These are phyloP conservation scores for Ceratobasidium sp. DNA, from an alignment of 1,284 basidiomycete genomes.

Conservation along the genomic window DNA sequence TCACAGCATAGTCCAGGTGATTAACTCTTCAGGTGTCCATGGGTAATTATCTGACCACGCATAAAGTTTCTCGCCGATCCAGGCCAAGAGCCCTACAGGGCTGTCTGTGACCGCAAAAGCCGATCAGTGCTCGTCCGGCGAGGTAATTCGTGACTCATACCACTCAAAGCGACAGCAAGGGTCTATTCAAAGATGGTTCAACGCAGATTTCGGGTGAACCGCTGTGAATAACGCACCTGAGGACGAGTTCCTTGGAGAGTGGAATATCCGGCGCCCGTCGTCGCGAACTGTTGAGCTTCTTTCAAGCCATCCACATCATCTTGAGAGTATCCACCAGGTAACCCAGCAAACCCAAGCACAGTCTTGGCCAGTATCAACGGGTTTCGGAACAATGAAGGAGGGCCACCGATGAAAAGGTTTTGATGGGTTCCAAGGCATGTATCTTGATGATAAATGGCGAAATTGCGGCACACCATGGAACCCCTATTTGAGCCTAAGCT, in stretches of 20 bases:
- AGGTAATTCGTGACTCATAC: conserved; percentile 8
- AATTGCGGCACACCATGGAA: conserved; percentile 42
- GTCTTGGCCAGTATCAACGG: conserved; percentile 39
- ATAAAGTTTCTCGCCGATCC: conserved; percentile 47
- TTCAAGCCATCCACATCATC: conserved; percentile 45
- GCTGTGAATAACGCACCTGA: conserved; percentile 41
- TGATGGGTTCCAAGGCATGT: conserved; percentile 45
- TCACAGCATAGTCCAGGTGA: conserved; percentile 47
- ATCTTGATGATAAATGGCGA: conserved; percentile 45
- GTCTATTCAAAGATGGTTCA: conserved; percentile 33
- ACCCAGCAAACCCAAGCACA: conserved; percentile 42
- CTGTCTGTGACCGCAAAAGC: no score
- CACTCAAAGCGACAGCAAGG: conserved; percentile 46
- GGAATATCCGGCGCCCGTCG: conserved; percentile 40
- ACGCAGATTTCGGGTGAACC: background rate
- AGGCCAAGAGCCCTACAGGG: conserved; percentile 45
- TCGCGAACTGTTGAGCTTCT: conserved; percentile 18
- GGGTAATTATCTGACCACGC: conserved; percentile 46
- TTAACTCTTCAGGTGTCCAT: conserved; percentile 46
- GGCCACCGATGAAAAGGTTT: conserved; percentile 39
- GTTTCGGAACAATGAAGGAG: conserved; percentile 34
- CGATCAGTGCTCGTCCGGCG: no score
- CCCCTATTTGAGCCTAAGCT: conserved; percentile 43
- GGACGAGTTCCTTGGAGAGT: conserved; percentile 45
- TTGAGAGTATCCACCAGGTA: conserved; percentile 45